Evolutionary conservation across 805 yeast species (phyloP).

Genomic region (Starmerella cellae): DNA sequence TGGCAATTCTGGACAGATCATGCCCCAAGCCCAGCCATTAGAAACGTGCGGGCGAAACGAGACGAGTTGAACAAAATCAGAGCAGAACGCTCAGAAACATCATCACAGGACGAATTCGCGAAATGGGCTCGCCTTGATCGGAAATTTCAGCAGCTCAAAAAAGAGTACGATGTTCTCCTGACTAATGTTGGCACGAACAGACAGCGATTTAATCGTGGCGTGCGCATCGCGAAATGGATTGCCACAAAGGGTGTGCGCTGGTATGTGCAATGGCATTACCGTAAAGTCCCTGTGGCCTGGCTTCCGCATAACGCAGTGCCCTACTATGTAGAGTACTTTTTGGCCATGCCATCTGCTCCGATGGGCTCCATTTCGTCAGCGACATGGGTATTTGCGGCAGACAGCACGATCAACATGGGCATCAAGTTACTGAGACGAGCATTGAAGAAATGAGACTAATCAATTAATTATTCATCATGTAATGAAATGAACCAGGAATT

Average conservation of each 20-base stretch:
- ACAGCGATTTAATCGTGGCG: constrained; percentile 26
- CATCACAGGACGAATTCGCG: constrained; percentile 91
- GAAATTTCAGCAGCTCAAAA: constrained; percentile 42
- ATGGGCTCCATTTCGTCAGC: constrained; percentile 46
- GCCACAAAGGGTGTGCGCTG: constrained; percentile 33
- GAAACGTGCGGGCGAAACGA: constrained; percentile 28
- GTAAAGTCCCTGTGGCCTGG: constrained; percentile 44
- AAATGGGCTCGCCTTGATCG: constrained; percentile 90
- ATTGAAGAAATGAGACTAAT: no score
- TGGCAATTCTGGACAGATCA: constrained; percentile 32
- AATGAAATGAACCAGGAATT: no score
- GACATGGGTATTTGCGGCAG: constrained; percentile 15
- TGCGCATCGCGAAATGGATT: constrained; percentile 30
- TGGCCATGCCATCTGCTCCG: constrained; percentile 55
- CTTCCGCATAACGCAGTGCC: constrained; percentile 51
- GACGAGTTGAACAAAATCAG: constrained; percentile 37
- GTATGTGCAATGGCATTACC: constrained; percentile 38
- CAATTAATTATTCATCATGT: no score
- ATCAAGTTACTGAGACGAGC: constrained; percentile 2
- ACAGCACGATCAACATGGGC: constrained; percentile 4
- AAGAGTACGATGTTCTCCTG: constrained; percentile 36
- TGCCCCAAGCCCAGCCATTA: constrained; percentile 29
- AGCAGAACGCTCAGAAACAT: constrained; percentile 44
- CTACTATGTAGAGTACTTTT: constrained; percentile 36
- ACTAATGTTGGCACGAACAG: constrained; percentile 31